Base-by-base conservation (phyloP, 2,329 filamentous ascomycete genomes). In the Ilyonectria destructans region DNA sequence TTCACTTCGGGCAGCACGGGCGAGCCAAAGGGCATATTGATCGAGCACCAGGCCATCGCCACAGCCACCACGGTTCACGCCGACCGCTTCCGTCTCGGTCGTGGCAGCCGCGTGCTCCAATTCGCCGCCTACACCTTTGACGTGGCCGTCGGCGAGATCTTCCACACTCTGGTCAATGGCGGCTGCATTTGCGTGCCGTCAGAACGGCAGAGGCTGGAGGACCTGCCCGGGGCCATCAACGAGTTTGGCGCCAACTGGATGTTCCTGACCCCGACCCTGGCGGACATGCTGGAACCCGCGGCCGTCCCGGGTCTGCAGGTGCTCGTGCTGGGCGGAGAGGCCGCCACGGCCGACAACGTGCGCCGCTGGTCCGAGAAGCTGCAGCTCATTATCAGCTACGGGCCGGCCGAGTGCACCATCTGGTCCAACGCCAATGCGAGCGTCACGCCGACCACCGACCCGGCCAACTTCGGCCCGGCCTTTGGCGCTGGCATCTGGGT, bases 1-100 rank as follows among this genome's bases (percentile, higher is more conserved):
- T 89, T 88, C 75, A 89, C 87, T 7, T 88, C 86, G 1, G 87
- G 87, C 35, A 87, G 84, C 46, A 89, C 87, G 0, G 87, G 87
- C 7, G 80, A 78, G 15, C 87, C 87, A 1, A 89, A 89, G 74
- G 86, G 86, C 21, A 85, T 87, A 15, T 80, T 86, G n/a, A 77
- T 84, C 57, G 79, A 80, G 5, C 83, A 85, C 63, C 23, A 45
- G 21, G 35, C 54, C 9, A 40, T 56, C 5, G 23, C 43, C 8
- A 43, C 58, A 5, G 37, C 52, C 8, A 37, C 54, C 48, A 58
- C 51, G 12, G 40, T 35, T 31, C 63, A 66, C 43, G 33, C 57
- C 12, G 31, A 56, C 46, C 49, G 48, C 17, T n/a, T 59, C 33
- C 45, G 58, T 31, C 26, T 13, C 9, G 17, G 31, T 17, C 10